Conservation (phyloP, 805 yeast species). For the Starmerella powellii region DNA sequence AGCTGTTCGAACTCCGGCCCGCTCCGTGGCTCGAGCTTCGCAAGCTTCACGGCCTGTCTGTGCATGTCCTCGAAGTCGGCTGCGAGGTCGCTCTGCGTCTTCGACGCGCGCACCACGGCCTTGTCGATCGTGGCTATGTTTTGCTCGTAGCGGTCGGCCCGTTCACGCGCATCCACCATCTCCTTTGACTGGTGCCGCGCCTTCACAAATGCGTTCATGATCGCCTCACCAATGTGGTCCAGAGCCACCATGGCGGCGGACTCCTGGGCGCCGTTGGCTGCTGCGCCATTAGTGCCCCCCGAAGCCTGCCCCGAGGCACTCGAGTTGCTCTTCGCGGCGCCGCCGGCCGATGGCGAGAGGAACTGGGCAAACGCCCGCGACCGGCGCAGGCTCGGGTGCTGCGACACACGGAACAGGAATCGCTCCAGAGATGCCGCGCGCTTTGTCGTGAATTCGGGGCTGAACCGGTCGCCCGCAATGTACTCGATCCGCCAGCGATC, state of each 20-base stretch:
- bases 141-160: slow-evolving; percentile 72
- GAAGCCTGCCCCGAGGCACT: slow-evolving; percentile 20
- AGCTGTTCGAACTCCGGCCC: slow-evolving; percentile 34
- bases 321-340: not conserved
- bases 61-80: slow-evolving; percentile 63
- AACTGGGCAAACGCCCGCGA: slow-evolving; percentile 62
- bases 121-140: slow-evolving; percentile 68
- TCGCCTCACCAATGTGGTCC: slow-evolving; percentile 79
- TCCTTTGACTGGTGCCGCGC: slow-evolving; percentile 54
- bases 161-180: slow-evolving; percentile 70
- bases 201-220: slow-evolving; percentile 87
- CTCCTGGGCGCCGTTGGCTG: not conserved
- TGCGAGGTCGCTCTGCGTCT: slow-evolving; percentile 60
- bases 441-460: slow-evolving; percentile 69
- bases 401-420: slow-evolving; percentile 58
- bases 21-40: slow-evolving; percentile 41
- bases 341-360: slow-evolving; percentile 33
- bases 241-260: slow-evolving; percentile 12
- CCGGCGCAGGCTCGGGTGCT: slow-evolving; percentile 59
- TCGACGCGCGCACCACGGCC: slow-evolving; percentile 59
- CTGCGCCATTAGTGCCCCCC: not conserved
- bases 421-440: slow-evolving; percentile 70
- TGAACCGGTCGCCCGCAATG: slow-evolving; percentile 84
- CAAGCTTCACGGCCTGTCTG: slow-evolving; percentile 54
- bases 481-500: slow-evolving; percentile 85